Percentiles rank a stretch among this genome's conserved stretches.
phyloP scores from a whole-genome alignment of 2,329 filamentous ascomycete genomes.

The Penicillium brevicompactum region DNA sequence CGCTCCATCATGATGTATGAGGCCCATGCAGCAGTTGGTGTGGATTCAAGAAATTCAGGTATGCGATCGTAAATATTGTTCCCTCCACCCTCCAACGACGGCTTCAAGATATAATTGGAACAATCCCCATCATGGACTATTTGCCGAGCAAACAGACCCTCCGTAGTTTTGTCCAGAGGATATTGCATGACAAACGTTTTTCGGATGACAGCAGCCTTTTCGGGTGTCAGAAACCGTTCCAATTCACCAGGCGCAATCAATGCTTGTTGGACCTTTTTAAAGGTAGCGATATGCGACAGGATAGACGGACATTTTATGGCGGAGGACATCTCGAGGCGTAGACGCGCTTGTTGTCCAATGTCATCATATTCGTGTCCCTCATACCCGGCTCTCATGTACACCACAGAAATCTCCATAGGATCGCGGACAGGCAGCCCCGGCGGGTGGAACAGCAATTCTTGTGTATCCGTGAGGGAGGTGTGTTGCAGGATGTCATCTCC shows the following conservation, averaged over 20 bases:
- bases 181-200: slow-evolving; percentile 43
- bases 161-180: slow-evolving; percentile 35
- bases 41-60: slow-evolving; percentile 31
- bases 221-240: slow-evolving; percentile 35
- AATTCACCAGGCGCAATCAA: slow-evolving; percentile 36
- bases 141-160: slow-evolving; percentile 28
- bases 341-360: slow-evolving; percentile 31
- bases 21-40: slow-evolving; percentile 31
- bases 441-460: slow-evolving; percentile 42
- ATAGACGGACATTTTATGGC: slow-evolving; percentile 51
- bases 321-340: slow-evolving; percentile 40
- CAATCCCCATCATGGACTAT: slow-evolving; percentile 25
- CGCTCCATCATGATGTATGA: slow-evolving; percentile 46
- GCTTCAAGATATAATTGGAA: slow-evolving; percentile 45
- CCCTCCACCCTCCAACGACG: slow-evolving; percentile 48
- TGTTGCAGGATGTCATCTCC: slow-evolving; percentile 31
- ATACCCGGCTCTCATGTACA: slow-evolving; percentile 50
- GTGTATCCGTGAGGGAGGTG: slow-evolving; percentile 31
- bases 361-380: slow-evolving; percentile 43
- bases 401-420: slow-evolving; percentile 43
- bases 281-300: slow-evolving; percentile 44
- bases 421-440: slow-evolving; percentile 12
- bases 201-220: slow-evolving; percentile 30
- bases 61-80: slow-evolving; percentile 47
- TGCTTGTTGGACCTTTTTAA: slow-evolving; percentile 49